Evolutionary conservation across 2,329 filamentous ascomycete species (phyloP), one percentile per base, ranked within the genome.

Genomic region (Rosellinia necatrix): DNA sequence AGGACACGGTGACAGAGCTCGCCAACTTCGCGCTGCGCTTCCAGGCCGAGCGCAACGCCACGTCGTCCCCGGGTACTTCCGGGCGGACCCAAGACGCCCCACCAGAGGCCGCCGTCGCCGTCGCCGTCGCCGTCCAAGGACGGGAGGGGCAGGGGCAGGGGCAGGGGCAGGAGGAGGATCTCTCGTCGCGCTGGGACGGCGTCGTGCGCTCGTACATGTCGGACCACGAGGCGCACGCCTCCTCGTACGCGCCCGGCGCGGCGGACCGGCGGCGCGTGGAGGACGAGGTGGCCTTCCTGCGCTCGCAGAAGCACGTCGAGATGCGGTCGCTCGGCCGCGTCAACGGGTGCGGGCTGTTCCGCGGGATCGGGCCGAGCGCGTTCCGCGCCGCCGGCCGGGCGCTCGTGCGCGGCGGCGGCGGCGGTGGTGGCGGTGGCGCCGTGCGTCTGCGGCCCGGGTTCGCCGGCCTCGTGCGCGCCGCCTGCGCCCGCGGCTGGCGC

Each of bases 1-100:
- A 75, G 25, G 82, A 85, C 70, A 84, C 81, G 35, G 80, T 84
- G 35, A 68, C 70, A 51, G 69, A 74, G 35, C 74, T 85, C 4
- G 79, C 76, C 41, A 62, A 72, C 15, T 74, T 74, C 21, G 78
- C 76, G 49, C 74, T 81, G 32, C 55, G 65, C 40, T 57, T 67
- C 19, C 66, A 68, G 8, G 48, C 53, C 3, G 22, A 41, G 21
- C 41, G 32, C 19, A 27, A n/a, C 6, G 17, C 52, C 17, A 3
- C 25, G 67, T 68, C 34, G 56, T 58, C 25, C 3, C 15, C 41
- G 3, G 15, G 47, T 9, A 4, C 35, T 17, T 37, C 49, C 17
- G 27, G 35, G 17, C 49, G 24, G 25, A 2, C 5, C 34, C 21
- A 25, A 6, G 19, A 56, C 9, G 9, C 2, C 6, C 19, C 25